phyloP scores from a whole-genome alignment of 2,329 filamentous ascomycete species.

The Nemania sp. region DNA sequence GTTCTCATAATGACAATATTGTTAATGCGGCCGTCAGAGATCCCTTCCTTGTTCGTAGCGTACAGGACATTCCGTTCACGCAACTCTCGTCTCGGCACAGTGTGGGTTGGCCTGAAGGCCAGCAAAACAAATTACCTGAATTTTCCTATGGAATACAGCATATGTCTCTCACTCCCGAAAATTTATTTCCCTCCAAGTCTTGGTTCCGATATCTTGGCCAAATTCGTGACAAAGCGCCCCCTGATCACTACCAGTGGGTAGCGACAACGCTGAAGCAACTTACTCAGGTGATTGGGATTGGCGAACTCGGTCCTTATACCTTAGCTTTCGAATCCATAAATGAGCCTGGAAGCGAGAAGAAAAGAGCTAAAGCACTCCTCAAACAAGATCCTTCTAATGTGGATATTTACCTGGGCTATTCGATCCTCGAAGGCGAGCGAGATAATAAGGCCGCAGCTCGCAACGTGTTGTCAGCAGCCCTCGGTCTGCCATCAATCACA shows the following conservation, averaged over 20 bases:
- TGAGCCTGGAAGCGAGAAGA: constrained; percentile 62
- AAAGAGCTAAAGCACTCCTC: constrained; percentile 73
- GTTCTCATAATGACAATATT: constrained; percentile 34
- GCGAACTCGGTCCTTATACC: constrained; percentile 68
- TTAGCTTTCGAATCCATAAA: constrained; percentile 68
- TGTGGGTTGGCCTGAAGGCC: constrained; percentile 19
- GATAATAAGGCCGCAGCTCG: constrained; percentile 62
- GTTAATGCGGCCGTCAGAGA: constrained; percentile 52
- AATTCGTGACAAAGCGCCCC: constrained; percentile 32
- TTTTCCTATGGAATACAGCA: constrained; percentile 33
- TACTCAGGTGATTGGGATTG: constrained; percentile 49
- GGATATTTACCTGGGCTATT: constrained; percentile 78
- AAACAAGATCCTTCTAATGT: constrained; percentile 68
- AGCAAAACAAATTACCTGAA: constrained; percentile 26
- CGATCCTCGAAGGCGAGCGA: constrained; percentile 67
- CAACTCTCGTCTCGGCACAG: constrained; percentile 10
- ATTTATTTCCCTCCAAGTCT: constrained; percentile 52
- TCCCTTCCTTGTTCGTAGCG: constrained; percentile 51
- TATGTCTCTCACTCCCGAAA: constrained; percentile 45
- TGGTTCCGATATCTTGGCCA: constrained; percentile 52
- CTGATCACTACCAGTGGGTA: constrained; percentile 52
- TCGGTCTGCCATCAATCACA: constrained; percentile 44
- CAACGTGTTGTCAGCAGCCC: constrained; percentile 69
- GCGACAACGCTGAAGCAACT: constrained; percentile 62
- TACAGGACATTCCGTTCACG: constrained; percentile 37